Evolutionary conservation across 1,139 yeast species (phyloP).

Genomic region (Geotrichum reessii): DNA sequence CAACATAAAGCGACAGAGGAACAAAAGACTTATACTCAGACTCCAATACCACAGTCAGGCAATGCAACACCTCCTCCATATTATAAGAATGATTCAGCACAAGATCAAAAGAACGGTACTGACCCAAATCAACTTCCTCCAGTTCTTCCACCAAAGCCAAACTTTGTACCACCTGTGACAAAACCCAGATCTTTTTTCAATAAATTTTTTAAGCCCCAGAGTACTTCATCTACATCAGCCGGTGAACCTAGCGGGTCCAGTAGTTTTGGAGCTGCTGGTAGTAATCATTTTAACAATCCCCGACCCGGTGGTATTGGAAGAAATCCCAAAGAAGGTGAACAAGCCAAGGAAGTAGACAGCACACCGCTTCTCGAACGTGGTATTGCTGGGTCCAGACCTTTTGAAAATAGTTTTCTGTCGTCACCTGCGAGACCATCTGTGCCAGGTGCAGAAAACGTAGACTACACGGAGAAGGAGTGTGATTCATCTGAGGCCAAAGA

Average conservation of each 20-base stretch:
- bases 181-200: constrained; percentile 10
- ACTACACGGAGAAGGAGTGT: constrained; percentile 8
- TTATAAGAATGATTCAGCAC: neutral
- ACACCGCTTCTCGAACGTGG: constrained; percentile 14
- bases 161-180: neutral
- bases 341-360: constrained; percentile 2
- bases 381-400: constrained; percentile 16
- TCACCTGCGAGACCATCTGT: constrained; percentile 8
- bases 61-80: neutral
- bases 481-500: constrained; percentile 4
- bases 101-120: neutral
- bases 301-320: neutral
- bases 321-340: neutral
- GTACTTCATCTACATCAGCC: neutral
- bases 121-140: neutral
- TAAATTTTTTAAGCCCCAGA: constrained; percentile 6
- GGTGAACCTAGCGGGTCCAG: neutral
- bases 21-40: neutral
- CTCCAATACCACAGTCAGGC: neutral
- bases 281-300: neutral
- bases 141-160: neutral
- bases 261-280: neutral
- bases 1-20: neutral
- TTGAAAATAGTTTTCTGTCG: neutral
- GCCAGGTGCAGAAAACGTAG: neutral